These are phyloP conservation scores for Panellus pusillus DNA, from an alignment of 768 basidiomycete species.

Conservation along the genomic window DNA sequence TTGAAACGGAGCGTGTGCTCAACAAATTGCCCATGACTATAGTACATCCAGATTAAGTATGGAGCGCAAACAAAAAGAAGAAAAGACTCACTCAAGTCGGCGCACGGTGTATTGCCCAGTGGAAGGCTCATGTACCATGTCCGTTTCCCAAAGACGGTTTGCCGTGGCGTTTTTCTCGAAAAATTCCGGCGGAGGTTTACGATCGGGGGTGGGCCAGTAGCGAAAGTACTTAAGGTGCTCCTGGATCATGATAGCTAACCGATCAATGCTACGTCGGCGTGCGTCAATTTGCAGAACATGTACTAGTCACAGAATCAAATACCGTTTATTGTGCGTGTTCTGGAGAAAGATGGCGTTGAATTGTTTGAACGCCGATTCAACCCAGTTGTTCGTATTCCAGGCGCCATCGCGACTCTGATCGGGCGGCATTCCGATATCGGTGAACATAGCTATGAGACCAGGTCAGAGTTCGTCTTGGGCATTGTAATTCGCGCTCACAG, in stretches of 20 bases:
- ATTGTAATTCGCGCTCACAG: not conserved
- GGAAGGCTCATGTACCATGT: not conserved
- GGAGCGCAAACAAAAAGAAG: too few species aligned
- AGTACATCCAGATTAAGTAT: too few species aligned
- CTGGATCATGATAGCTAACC: too few species aligned
- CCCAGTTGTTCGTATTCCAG: conserved; percentile 13
- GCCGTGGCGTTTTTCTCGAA: not conserved
- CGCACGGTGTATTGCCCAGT: too few species aligned
- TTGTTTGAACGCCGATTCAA: conserved; percentile 3
- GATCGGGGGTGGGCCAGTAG: too few species aligned
- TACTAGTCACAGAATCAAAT: not conserved
- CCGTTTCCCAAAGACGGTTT: conserved; percentile 1
- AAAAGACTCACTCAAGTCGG: too few species aligned
- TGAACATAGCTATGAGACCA: not conserved
- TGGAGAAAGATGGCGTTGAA: conserved; percentile 8
- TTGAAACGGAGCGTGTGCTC: not conserved
- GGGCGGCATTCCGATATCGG: conserved; percentile 8
- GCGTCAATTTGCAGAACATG: too few species aligned
- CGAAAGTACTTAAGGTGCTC: too few species aligned
- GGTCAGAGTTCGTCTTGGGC: not conserved
- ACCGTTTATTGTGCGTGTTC: conserved; percentile 8
- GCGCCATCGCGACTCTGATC: not conserved
- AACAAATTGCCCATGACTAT: not conserved
- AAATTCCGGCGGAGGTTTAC: too few species aligned
- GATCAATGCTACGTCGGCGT: too few species aligned